Evolutionary conservation across 768 basidiomycete genomes (phyloP), one percentile per base, ranked within the genome.

Genomic region (Mycena rebaudengoi): DNA sequence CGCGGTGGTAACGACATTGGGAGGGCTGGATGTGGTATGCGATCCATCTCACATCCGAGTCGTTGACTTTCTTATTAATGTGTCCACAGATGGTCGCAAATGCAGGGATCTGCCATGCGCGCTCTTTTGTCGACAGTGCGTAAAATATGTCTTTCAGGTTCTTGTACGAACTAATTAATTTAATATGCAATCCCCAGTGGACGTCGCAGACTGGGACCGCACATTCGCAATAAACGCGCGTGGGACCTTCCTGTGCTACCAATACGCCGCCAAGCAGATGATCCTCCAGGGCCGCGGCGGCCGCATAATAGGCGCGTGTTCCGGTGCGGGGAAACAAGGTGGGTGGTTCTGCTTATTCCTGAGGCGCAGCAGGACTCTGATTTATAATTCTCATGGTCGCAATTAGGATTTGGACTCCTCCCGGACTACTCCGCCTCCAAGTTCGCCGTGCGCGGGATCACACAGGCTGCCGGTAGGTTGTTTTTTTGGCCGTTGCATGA

Each of bases 401-500:
- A 3, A 25, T 1, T 10, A 53, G 50, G 77, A 33, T 21, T 44
- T 6, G 30, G 7, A 10, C 12, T 46, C 23, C 37, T 69, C 13
- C 58, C 65, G 3, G 44, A 71, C 26, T 80, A 80, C 49, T 69
- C 67, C 23, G 37, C 75, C 1, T 78, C 75, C 4, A 79, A 80
- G 67, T 79, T 80, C 62, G 79, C 80, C 13, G 23, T 80, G 0
- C 73, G 76, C 21, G 79, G 76, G n/a, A 67, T 80, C 44, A 79
- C 79, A 1, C 78, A 80, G 66, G 66, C 59, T 18, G 63, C 64
- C n/a, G 66, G 67, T 69, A 30, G 2, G 51, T 44, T 14, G 7
- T 2, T 41, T 26, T 16, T 7, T 52, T 25, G 4, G 11, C 26
- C 25, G n/a, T 18, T 21, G 1, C 26, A 0, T 2, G 0, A 3